Percentiles rank a stretch among this genome's conserved stretches.
These are phyloP conservation scores for Cornus controversa DNA, from an alignment of 148 eudicot genomes.

Conservation along the genomic window DNA sequence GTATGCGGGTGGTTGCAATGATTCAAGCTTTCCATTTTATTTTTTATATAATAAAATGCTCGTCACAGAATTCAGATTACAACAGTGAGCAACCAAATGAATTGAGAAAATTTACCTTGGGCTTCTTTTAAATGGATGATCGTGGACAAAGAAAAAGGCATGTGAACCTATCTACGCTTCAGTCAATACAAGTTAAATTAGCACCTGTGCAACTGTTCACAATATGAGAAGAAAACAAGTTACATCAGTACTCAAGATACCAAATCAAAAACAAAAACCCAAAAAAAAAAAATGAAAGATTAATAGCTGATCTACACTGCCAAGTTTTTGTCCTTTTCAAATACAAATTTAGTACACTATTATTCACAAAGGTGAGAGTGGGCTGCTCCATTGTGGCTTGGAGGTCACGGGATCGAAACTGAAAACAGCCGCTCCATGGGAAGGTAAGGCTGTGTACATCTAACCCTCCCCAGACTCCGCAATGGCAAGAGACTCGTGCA, in stretches of 20 bases:
- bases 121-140: not conserved
- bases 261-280: not conserved
- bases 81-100: not conserved
- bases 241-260: not conserved
- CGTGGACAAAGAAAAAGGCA: not conserved
- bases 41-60: not conserved
- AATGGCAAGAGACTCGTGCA: too few relatives aligned
- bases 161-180: not conserved
- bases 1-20: not conserved
- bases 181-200: not conserved
- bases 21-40: not conserved
- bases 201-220: not conserved
- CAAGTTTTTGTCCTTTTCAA: too few relatives aligned
- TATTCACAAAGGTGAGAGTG: too few relatives aligned
- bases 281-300: not conserved
- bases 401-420: too few relatives aligned
- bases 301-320: too few relatives aligned
- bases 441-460: too few relatives aligned
- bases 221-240: not conserved
- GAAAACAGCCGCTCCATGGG: too few relatives aligned
- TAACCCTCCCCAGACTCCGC: too few relatives aligned
- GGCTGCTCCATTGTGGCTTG: too few relatives aligned
- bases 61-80: too few relatives aligned
- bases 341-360: too few relatives aligned
- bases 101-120: not conserved